A percentile compares a stretch with the other conserved stretches of the same genome.
Conservation (phyloP, 192 early-diverging fungal species). For the Coemansia sp. region DNA sequence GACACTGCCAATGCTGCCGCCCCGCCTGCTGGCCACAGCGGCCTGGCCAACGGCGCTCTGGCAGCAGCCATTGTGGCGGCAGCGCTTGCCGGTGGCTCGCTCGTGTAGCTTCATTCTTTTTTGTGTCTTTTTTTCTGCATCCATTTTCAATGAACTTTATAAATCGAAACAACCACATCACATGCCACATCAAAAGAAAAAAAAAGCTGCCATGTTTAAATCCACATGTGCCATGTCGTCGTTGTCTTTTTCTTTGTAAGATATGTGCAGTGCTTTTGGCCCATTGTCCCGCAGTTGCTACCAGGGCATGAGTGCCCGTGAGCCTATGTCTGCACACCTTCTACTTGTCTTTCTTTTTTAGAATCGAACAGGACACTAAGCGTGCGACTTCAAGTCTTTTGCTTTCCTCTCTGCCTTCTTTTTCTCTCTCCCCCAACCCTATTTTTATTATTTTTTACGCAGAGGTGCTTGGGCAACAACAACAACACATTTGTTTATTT, state of each 20-base stretch:
- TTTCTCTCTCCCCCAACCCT: neutral
- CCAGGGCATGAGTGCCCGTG: too few relatives aligned
- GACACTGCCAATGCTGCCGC: conserved; percentile 13
- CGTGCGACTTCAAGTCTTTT: too few relatives aligned
- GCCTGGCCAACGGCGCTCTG: conserved; percentile 9
- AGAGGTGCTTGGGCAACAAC: neutral
- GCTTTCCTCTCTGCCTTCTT: neutral
- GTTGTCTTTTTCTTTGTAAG: neutral
- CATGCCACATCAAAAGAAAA: neutral
- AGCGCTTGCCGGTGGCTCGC: conserved; percentile 15
- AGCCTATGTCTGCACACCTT: too few relatives aligned
- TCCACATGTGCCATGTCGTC: too few relatives aligned
- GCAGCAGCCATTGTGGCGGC: conserved; percentile 15
- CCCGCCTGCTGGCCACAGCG: neutral
- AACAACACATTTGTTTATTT: too few relatives aligned
- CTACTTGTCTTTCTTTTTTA: conserved; percentile 4
- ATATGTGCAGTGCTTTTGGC: too few relatives aligned
- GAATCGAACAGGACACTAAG: neutral
- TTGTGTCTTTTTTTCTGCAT: neutral
- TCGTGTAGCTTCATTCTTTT: conserved; percentile 6
- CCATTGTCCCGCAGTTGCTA: too few relatives aligned
- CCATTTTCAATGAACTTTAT: neutral
- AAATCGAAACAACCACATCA: neutral
- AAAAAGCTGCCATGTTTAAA: too few relatives aligned
- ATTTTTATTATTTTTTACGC: neutral